A percentile compares a stretch with the other conserved stretches of the same genome.
Evolutionary conservation across 78 protist species (phyloP).

Genomic region (Dictyostelium purpureum): DNA sequence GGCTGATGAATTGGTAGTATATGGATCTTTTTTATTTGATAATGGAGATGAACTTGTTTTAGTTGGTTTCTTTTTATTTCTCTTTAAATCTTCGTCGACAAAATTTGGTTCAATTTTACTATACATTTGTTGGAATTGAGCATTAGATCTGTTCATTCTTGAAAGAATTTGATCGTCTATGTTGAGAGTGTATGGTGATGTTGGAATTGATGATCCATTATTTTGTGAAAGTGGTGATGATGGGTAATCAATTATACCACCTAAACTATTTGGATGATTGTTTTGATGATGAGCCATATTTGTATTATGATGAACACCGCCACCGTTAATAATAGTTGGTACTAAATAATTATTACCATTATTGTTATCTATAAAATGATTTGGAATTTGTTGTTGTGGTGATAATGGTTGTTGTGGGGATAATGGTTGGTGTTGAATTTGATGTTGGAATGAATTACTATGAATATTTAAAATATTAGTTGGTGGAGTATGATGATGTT

Average conservation of each 20-base stretch:
- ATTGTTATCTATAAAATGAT: too few relatives aligned
- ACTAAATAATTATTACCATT: not conserved
- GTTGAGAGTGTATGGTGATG: too few relatives aligned
- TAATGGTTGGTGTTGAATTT: not conserved
- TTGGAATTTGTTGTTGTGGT: not conserved
- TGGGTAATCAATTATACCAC: too few relatives aligned
- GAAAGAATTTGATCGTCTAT: too few relatives aligned
- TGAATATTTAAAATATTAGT: not conserved
- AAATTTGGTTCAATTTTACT: too few relatives aligned
- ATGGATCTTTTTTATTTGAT: too few relatives aligned
- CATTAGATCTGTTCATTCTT: too few relatives aligned
- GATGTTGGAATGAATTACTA: not conserved
- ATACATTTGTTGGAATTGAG: too few relatives aligned
- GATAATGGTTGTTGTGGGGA: not conserved
- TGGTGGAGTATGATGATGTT: slow-evolving; percentile 2
- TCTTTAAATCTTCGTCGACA: too few relatives aligned
- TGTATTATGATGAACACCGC: not conserved
- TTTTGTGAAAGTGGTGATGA: not conserved
- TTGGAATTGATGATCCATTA: not conserved
- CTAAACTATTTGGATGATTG: too few relatives aligned
- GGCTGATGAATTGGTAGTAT: not conserved
- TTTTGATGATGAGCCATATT: not conserved
- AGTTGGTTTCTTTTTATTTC: too few relatives aligned
- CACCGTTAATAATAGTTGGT: not conserved
- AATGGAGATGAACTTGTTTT: too few relatives aligned